phyloP scores from a whole-genome alignment of 1,284 basidiomycete genomes.

The Moesziomyces sp. region DNA sequence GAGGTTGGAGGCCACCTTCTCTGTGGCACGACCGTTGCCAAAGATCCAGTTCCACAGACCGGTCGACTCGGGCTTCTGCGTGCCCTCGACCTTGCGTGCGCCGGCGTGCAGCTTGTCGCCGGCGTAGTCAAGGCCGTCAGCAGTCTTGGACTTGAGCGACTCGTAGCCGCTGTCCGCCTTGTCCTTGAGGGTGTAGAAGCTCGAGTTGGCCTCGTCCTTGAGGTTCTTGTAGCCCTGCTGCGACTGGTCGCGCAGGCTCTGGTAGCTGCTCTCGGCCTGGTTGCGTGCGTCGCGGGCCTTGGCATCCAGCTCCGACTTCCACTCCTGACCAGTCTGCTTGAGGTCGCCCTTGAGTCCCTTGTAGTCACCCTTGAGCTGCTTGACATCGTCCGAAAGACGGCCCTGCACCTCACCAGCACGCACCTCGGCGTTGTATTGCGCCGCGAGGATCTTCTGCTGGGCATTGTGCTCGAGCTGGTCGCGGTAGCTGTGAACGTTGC shows the following conservation, averaged over 20 bases:
- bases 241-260: constrained; percentile 21
- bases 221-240: constrained; percentile 42
- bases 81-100: constrained; percentile 36
- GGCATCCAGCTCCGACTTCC: constrained; percentile 40
- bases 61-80: constrained; percentile 35
- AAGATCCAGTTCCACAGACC: constrained; percentile 52
- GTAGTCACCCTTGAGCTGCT: constrained; percentile 15
- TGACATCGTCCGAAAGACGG: constrained; percentile 6
- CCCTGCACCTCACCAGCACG: constrained; percentile 30
- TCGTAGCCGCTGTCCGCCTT: constrained; percentile 40
- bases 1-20: constrained; percentile 43
- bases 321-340: constrained; percentile 40
- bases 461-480: constrained; percentile 44
- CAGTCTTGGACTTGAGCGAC: constrained; percentile 26
- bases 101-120: constrained; percentile 44
- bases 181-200: constrained; percentile 35
- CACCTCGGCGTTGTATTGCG: constrained; percentile 50
- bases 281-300: constrained; percentile 31
- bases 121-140: constrained; percentile 41
- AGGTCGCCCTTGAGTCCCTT: constrained; percentile 24
- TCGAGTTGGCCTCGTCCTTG: constrained; percentile 35
- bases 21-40: constrained; percentile 38
- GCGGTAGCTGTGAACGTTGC: constrained; percentile 13
- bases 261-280: constrained; percentile 37
- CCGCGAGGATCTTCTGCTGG: constrained; percentile 47